Percentiles rank a stretch among this genome's conserved stretches.
phyloP scores from a whole-genome alignment of 1,284 basidiomycete genomes.

The Clitocybe nebularis region DNA sequence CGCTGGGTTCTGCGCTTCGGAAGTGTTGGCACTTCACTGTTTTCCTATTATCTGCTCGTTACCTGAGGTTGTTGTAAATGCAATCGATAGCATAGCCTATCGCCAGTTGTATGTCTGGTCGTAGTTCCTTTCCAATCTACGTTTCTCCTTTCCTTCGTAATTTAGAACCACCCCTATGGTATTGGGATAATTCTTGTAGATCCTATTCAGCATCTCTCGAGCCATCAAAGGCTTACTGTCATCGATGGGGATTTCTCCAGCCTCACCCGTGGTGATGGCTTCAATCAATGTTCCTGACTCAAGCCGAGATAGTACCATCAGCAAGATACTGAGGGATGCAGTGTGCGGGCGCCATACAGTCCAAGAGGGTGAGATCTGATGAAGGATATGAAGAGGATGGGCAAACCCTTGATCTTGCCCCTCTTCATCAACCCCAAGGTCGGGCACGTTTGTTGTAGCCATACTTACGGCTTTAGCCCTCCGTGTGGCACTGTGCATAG shows the following conservation, averaged over 20 bases:
- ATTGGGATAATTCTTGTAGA: slow-evolving; percentile 47
- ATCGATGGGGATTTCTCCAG: slow-evolving; percentile 21
- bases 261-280: slow-evolving; percentile 30
- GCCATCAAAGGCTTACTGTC: slow-evolving; percentile 27
- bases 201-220: slow-evolving; percentile 33
- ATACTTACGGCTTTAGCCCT: slow-evolving; percentile 19
- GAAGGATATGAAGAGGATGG: slow-evolving; percentile 56
- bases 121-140: slow-evolving; percentile 27
- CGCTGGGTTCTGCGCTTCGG: slow-evolving; percentile 1
- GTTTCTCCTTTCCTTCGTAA: slow-evolving; percentile 31
- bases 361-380: slow-evolving; percentile 61
- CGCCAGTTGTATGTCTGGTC: slow-evolving; percentile 27
- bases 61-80: slow-evolving; percentile 6
- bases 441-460: slow-evolving; percentile 17
- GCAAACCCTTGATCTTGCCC: slow-evolving; percentile 37
- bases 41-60: slow-evolving; percentile 7
- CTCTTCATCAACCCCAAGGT: slow-evolving; percentile 16
- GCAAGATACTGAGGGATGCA: slow-evolving; percentile 43
- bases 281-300: slow-evolving; percentile 46
- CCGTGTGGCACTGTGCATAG: slow-evolving; percentile 24
- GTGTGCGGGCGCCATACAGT: slow-evolving; percentile 62
- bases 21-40: slow-evolving; percentile 5
- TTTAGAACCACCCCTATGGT: slow-evolving; percentile 40
- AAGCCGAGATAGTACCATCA: slow-evolving; percentile 42
- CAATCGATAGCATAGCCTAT: slow-evolving; percentile 11